Evolutionary conservation across 768 basidiomycete genomes (phyloP).

Genomic region (Phanerodontia chrysosporium): DNA sequence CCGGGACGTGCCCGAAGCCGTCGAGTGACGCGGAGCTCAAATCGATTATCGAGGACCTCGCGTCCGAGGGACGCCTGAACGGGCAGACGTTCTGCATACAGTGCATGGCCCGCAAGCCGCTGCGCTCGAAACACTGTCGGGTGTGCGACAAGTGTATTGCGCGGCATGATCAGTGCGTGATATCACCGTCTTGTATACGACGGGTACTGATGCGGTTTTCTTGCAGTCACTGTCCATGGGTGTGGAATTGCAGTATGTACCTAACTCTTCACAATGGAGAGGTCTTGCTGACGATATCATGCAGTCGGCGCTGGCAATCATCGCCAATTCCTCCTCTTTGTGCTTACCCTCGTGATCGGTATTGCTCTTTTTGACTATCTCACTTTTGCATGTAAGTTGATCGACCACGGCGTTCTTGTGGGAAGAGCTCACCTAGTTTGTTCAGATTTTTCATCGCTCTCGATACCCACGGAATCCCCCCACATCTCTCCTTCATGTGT

Average conservation of each 20-base stretch:
- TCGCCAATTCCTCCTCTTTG: constrained; percentile 93
- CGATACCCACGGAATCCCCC: constrained; percentile 31
- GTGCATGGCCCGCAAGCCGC: constrained; percentile 91
- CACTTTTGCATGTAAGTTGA: constrained; percentile 77
- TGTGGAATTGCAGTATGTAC: constrained; percentile 92
- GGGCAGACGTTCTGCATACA: constrained; percentile 96
- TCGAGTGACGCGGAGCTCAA: constrained; percentile 82
- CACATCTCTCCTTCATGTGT: constrained; percentile 58
- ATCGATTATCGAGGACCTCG: constrained; percentile 86
- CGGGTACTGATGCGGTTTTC: not conserved
- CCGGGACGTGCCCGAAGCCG: constrained; percentile 82
- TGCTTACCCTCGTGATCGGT: constrained; percentile 78
- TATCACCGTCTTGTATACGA: not conserved
- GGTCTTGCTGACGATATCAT: not conserved
- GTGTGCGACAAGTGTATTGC: constrained; percentile 87
- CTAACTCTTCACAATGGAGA: not conserved
- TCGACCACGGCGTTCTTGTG: too few species aligned
- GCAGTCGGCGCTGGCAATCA: constrained; percentile 91
- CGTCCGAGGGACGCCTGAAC: constrained; percentile 83
- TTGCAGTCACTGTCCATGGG: constrained; percentile 93
- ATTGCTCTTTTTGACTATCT: constrained; percentile 82
- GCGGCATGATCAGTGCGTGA: constrained; percentile 85
- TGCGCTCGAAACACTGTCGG: constrained; percentile 94
- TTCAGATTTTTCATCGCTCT: constrained; percentile 57
- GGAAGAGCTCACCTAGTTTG: too few species aligned